Evolutionary conservation across 192 early-diverging fungal species (phyloP), one percentile per base, ranked within the genome.

Genomic region (Funneliformis mosseae): DNA sequence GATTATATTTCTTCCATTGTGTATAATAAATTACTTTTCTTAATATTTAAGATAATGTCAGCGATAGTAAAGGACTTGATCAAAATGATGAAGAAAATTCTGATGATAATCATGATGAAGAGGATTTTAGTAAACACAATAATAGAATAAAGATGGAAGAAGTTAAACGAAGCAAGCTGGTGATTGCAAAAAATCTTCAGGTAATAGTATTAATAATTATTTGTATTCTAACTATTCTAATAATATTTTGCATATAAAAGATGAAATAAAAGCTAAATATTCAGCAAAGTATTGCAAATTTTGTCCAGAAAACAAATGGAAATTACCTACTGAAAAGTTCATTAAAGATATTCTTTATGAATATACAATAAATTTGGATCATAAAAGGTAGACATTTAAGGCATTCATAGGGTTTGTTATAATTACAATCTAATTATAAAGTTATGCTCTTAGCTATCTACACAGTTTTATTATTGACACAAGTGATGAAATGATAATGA

Each of bases 311-410:
- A 72, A 33, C 21, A 72, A 72, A 45, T 72, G 70, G 41, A 45
- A 45, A 38, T n/a, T 72, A 38, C 70, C 70, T 23, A 42, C 42
- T 4, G 70, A 4, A 38, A 45, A 72, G n/a, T 72, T 33, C 21
- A 21, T 72, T 8, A 16, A 72, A 72, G 42, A 72, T 72, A 43
- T 72, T 23, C 38, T 72, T 9, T 72, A 72, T 72, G 41, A 72
- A 72, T 43, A 71, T 28, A 38, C 69, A 41, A 71, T 28, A 71
- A 43, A 71, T 42, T 71, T 71, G 42, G 38, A 28, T 12, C 42
- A 71, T 71, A 14, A 71, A 71, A 43, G 42, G 63, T 64, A 33
- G 28, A 11, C 28, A 64, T 66, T 33, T 66, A 28, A 66, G 48
- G 48, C 14, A 50, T 50, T 25, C 23, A 66, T 66, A 66, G 12